Conservation (phyloP, 306 rosid genomes). For the Vicia faba region DNA sequence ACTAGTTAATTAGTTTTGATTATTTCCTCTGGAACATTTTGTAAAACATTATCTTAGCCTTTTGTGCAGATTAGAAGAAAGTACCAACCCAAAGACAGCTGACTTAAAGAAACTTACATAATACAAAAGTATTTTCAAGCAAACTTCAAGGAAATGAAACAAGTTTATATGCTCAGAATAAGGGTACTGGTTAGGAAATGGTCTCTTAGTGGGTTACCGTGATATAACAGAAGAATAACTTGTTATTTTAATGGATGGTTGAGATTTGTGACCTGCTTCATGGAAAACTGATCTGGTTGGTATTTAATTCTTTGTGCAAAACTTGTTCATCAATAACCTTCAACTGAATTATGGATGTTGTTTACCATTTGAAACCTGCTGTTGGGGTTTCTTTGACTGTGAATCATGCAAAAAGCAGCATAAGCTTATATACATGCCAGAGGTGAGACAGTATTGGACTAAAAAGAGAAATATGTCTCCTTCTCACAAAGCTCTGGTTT, state of each 20-base stretch:
- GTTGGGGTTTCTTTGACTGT: neutral
- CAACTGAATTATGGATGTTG: neutral
- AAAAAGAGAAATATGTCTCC: conserved; percentile 43
- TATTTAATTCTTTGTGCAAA: neutral
- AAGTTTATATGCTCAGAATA: neutral
- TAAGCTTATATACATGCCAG: neutral
- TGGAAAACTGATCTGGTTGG: neutral
- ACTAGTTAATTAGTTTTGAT: conserved; percentile 5
- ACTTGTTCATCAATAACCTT: neutral
- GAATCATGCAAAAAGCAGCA: neutral
- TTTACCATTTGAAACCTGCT: neutral
- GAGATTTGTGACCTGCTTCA: neutral
- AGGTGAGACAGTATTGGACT: conserved; percentile 5
- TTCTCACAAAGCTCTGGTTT: conserved; percentile 44
- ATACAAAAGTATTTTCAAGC: neutral
- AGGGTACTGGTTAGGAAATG: neutral
- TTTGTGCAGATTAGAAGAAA: conserved; percentile 15
- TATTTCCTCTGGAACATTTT: neutral
- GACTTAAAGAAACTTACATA: neutral
- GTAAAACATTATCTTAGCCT: neutral
- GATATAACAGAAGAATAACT: too few relatives aligned
- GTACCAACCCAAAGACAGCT: neutral
- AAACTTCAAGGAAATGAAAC: neutral
- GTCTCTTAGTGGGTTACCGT: neutral
- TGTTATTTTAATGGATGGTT: neutral